Evolutionary conservation across 306 rosid species (phyloP), one percentile per base, ranked within the genome.

Genomic region (Pyrus communis): DNA sequence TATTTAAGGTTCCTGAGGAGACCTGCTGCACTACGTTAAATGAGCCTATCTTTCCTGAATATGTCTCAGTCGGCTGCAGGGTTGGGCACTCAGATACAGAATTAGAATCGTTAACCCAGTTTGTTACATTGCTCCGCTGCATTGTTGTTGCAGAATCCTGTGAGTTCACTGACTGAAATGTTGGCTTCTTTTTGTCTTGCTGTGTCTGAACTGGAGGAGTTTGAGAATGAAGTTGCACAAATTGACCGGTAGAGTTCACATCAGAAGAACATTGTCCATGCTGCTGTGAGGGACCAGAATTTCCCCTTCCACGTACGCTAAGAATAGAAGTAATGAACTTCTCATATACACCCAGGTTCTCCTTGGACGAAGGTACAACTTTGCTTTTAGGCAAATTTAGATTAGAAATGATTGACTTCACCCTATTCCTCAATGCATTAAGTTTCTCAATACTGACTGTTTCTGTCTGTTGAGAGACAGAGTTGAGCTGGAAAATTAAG

Each of bases 141-240:
- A 77, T 64, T 59, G 85, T 76, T 63, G 86, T 77, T 61, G 80
- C 82, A 74, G 88, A 80, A 74, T 89, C 78, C 86, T 85, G 91
- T 67, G 80, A 60, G 71, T 85, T 90, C 69, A 85, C 73, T 59
- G 94, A 60, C 78, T 87, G 91, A 80, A 88, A 40, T 80, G 86
- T 93, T 67, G 89, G 74, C 79, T 81, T 91, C 78, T 86, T 85
- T 82, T 89, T 86, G 59, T 84, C 89, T 82, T 89, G 93, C 68
- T 87, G 89, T 70, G 97, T 83, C 79, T 87, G 94, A 72, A 80
- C 79, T 70, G 84, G 84, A 72, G 79, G 45, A 76, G 83, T 82
- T 84, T 89, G 98, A 71, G 98, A 74, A 78, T 77, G 91, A 73
- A 23, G 55, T 73, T 73, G 54, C 52, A 22, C 10, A 19, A 93